Conservation (phyloP, 306 rosid genomes). For the Vigna trinervia region DNA sequence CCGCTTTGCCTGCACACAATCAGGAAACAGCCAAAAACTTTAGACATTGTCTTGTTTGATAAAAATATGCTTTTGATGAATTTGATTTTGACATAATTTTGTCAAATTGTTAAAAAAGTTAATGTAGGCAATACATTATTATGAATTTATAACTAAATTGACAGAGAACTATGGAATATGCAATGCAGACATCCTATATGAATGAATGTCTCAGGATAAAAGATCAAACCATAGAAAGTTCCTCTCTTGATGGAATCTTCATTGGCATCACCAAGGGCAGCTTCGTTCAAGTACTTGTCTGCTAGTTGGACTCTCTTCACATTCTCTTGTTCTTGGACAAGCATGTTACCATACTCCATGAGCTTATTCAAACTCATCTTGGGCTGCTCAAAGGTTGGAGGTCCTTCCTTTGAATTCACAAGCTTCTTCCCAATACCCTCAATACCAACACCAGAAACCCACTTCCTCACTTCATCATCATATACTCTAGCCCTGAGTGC, state of each 20-base stretch:
- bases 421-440: conserved; percentile 61
- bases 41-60: conserved; percentile 8
- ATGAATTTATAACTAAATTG: background rate
- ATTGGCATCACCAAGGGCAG: conserved; percentile 86
- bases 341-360: conserved; percentile 75
- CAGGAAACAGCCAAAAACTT: background rate
- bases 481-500: conserved; percentile 77
- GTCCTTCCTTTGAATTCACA: conserved; percentile 83
- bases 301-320: conserved; percentile 85
- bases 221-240: conserved; percentile 64
- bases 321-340: conserved; percentile 79
- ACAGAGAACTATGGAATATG: conserved; percentile 1
- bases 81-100: conserved; percentile 3
- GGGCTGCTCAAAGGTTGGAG: conserved; percentile 75
- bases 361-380: conserved; percentile 63
- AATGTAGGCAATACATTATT: background rate
- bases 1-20: conserved; percentile 69
- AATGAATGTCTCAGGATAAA: conserved; percentile 34
- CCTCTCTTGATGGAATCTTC: conserved; percentile 64
- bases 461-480: conserved; percentile 81
- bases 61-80: background rate
- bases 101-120: conserved; percentile 12
- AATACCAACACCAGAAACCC: conserved; percentile 63
- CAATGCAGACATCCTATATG: conserved; percentile 49
- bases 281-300: conserved; percentile 72